phyloP scores from a whole-genome alignment of 345 rosid species.

The Acer campestre region DNA sequence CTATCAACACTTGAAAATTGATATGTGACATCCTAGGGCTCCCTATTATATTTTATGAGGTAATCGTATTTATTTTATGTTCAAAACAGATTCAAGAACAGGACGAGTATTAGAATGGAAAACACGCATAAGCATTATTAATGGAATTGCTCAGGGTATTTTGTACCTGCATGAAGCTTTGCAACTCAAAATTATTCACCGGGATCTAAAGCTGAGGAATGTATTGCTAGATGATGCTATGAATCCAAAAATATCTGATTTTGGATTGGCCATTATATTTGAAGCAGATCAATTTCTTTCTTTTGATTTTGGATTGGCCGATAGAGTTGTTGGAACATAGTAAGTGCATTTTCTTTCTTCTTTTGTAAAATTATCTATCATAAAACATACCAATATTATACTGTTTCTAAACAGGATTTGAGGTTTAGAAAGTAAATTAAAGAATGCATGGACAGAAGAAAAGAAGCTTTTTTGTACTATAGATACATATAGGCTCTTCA shows the following conservation, averaged over 20 bases:
- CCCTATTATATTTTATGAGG: no score
- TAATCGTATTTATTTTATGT: no score
- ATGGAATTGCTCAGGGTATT: background rate
- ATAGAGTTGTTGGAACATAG: constrained; percentile 15
- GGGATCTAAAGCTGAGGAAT: constrained; percentile 23
- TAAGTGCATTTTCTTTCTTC: background rate
- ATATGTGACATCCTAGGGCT: no score
- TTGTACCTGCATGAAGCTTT: background rate
- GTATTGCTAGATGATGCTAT: constrained; percentile 17
- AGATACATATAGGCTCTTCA: no score
- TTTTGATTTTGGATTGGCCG: constrained; percentile 17
- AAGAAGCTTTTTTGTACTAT: no score
- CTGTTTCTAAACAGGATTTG: no score
- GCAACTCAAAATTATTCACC: background rate
- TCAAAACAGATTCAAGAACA: background rate
- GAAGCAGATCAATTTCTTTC: background rate
- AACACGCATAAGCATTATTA: background rate
- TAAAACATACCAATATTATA: no score
- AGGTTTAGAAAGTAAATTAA: no score
- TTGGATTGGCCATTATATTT: background rate
- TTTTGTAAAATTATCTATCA: no score
- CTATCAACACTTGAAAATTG: no score
- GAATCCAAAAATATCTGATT: constrained; percentile 29
- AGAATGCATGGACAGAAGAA: no score
- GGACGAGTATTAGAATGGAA: background rate